Conservation (phyloP, 371 early-diverging fungal genomes). For the Rhizopus microsporus region DNA sequence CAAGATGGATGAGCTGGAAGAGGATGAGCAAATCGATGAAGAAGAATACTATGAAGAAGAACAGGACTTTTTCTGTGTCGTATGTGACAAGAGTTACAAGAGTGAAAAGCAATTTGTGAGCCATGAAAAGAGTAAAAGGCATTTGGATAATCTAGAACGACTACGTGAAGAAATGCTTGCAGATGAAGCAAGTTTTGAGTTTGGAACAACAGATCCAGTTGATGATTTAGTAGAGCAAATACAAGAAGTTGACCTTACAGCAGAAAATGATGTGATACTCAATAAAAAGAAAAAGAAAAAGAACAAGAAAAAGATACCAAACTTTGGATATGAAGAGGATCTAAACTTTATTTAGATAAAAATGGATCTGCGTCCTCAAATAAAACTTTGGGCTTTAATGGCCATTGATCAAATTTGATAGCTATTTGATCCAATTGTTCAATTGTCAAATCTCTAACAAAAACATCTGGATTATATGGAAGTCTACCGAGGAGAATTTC, state of each 20-base stretch:
- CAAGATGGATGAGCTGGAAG: constrained; percentile 39
- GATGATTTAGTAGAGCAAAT: constrained; percentile 7
- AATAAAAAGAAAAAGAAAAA: constrained; percentile 31
- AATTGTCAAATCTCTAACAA: constrained; percentile 54
- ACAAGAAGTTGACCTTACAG: constrained; percentile 3
- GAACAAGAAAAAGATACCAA: constrained; percentile 27
- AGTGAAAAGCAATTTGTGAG: constrained; percentile 72
- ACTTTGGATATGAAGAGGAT: constrained; percentile 30
- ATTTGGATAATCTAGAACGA: constrained; percentile 65
- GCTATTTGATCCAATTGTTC: constrained; percentile 59
- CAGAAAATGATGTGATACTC: constrained; percentile 13
- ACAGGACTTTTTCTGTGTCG: constrained; percentile 72
- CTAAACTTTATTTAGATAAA: constrained; percentile 39
- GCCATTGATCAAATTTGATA: constrained; percentile 65
- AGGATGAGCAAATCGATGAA: constrained; percentile 24
- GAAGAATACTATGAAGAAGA: constrained; percentile 46
- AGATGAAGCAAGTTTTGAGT: constrained; percentile 52
- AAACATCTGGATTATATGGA: constrained; percentile 49
- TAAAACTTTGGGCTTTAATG: constrained; percentile 54
- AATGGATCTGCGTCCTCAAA: constrained; percentile 9
- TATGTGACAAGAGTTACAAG: constrained; percentile 80
- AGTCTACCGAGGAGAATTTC: constrained; percentile 58
- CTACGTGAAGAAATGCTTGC: constrained; percentile 69
- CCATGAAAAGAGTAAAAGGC: constrained; percentile 80
- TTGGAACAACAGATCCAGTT: constrained; percentile 23